These are phyloP conservation scores for Zopfia rhizophila DNA, from an alignment of 2,329 filamentous ascomycete species.

Conservation along the genomic window DNA sequence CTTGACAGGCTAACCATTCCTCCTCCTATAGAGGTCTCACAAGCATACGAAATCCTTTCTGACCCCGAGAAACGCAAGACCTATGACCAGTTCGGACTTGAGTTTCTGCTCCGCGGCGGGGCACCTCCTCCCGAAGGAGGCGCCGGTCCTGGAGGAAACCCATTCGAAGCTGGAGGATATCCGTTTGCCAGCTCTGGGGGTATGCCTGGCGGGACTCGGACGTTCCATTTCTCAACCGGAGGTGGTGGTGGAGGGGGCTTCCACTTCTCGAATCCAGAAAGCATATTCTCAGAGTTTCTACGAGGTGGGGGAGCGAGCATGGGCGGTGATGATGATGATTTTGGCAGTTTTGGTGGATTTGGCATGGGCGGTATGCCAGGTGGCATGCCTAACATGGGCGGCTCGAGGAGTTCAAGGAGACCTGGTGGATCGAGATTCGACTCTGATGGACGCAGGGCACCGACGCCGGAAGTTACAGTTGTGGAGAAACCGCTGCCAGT, in stretches of 20 bases:
- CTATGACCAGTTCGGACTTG: constrained; percentile 94
- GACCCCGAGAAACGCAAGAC: constrained; percentile 96
- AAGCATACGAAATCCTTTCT: constrained; percentile 97
- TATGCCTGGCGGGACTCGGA: constrained; percentile 65
- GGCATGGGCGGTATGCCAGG: constrained; percentile 46
- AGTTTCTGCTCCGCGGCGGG: constrained; percentile 87
- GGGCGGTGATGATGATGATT: constrained; percentile 63
- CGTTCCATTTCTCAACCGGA: constrained; percentile 73
- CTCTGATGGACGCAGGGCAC: constrained; percentile 56
- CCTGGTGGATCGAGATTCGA: constrained; percentile 45
- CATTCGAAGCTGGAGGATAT: constrained; percentile 61
- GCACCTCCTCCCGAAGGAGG: constrained; percentile 67
- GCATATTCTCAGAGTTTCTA: constrained; percentile 87
- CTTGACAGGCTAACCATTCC: constrained; percentile 24
- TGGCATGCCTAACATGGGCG: constrained; percentile 55
- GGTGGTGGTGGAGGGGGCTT: constrained; percentile 72
- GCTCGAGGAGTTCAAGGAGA: constrained; percentile 43
- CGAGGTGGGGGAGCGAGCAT: constrained; percentile 63
- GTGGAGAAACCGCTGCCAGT: constrained; percentile 86
- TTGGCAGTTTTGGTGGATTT: constrained; percentile 56
- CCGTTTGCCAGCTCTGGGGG: constrained; percentile 67
- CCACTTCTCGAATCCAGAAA: constrained; percentile 83
- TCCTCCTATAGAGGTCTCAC: constrained; percentile 75
- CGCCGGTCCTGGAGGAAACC: constrained; percentile 49
- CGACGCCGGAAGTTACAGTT: constrained; percentile 87